Evolutionary conservation across 495 filamentous ascomycete species (phyloP), one percentile per base, ranked within the genome.

Genomic region (Aspergillus incahuasiensis): DNA sequence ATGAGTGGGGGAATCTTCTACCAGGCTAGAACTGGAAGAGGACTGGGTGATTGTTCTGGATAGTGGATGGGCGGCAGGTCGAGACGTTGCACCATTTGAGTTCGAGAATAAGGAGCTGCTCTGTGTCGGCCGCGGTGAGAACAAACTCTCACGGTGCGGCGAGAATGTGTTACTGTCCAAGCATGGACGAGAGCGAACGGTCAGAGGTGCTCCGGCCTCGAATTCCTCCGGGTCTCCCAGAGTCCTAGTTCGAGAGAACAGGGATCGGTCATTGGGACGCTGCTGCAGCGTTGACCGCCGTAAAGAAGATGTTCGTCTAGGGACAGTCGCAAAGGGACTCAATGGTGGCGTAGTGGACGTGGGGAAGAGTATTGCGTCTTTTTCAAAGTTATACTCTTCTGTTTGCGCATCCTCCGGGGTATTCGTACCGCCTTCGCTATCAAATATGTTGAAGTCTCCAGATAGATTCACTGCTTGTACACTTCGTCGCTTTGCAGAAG

Each of bases 281-380:
- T 95, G 90, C 61, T 92, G 88, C 40, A 95, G 71, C 5, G 91
- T 94, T n/a, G 90, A 92, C 64, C 84, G 89, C 43, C 91, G 85
- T 34, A 95, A 74, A 20, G 88, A 89, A 28, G 86, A 86, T 6
- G 88, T 83, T 13, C 75, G 71, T 54, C 72, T 78, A 21, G 75
- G 75, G 38, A 78, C 74, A 0, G 74, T 73, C 19, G 74, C 65
- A 60, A 77, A 71, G 22, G 69, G 69, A 59, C 69, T 71, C 52
- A 70, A 65, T 0, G 70, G 66, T 6, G 70, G 67, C 28, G 73
- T 64, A 19, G 66, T 58, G 3, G 63, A 52, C 42, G 62, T 60
- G 7, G 62, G 61, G 34, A 63, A 64, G 19, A 59, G 63, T 12
- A 63, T 55, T 6, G 60, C 49, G 3, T 72, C 73, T 18, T 57